These are phyloP conservation scores for Protomyces gravidus DNA, from an alignment of 1,139 yeast species.

Conservation along the genomic window DNA sequence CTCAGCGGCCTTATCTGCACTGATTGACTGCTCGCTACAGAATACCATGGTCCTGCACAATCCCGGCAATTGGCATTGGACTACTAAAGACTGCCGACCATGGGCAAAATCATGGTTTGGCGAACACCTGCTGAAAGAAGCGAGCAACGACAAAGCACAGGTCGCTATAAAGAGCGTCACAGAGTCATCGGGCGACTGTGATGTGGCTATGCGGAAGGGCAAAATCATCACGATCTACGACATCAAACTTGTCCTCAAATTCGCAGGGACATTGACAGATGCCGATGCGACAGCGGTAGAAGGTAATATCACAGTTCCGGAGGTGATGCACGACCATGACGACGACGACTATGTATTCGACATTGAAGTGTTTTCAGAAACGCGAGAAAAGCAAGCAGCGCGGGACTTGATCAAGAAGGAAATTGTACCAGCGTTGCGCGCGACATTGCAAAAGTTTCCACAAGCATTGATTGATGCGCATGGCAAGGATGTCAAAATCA, in stretches of 20 bases:
- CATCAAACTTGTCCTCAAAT: slow-evolving; percentile 60
- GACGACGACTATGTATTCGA: slow-evolving; percentile 80
- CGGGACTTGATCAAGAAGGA: slow-evolving; percentile 53
- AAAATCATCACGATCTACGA: slow-evolving; percentile 90
- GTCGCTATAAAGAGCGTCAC: slow-evolving; percentile 55
- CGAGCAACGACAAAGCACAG: slow-evolving; percentile 42
- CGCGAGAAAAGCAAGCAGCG: slow-evolving; percentile 51
- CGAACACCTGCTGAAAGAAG: slow-evolving; percentile 52
- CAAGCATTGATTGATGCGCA: slow-evolving; percentile 67
- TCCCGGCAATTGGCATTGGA: slow-evolving; percentile 66
- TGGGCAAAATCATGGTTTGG: slow-evolving; percentile 81
- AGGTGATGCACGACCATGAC: slow-evolving; percentile 90
- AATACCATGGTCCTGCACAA: slow-evolving; percentile 17
- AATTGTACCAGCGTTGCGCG: slow-evolving; percentile 66
- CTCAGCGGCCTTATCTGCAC: neutral
- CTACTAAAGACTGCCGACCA: slow-evolving; percentile 88
- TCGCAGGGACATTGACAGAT: slow-evolving; percentile 46
- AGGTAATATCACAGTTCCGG: slow-evolving; percentile 82
- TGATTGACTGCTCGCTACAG: too few species aligned
- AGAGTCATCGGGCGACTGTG: slow-evolving; percentile 88
- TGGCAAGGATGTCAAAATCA: slow-evolving; percentile 82
- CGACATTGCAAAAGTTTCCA: slow-evolving; percentile 61
- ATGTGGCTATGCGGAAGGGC: slow-evolving; percentile 94
- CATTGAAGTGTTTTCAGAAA: slow-evolving; percentile 52
- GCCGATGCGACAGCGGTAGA: slow-evolving; percentile 42